These are phyloP conservation scores for Colletotrichum costaricense DNA, from an alignment of 2,329 filamentous ascomycete genomes.

Conservation along the genomic window DNA sequence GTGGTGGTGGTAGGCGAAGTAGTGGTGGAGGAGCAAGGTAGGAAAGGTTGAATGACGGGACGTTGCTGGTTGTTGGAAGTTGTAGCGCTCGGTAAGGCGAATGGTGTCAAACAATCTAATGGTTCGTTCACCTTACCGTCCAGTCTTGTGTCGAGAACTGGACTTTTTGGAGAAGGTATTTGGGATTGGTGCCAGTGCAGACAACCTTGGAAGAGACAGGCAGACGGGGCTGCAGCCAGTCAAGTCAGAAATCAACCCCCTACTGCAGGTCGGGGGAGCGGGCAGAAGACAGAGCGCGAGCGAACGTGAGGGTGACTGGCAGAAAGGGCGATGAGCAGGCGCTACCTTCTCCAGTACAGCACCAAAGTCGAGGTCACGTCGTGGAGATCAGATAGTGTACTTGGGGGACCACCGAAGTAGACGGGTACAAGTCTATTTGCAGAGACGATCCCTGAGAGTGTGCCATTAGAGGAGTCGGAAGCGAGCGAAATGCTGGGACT, in stretches of 20 bases:
- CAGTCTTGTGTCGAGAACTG: conserved; percentile 9
- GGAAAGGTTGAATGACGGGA: no score
- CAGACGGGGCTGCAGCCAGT: neutral
- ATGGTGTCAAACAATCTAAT: neutral
- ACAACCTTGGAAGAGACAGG: neutral
- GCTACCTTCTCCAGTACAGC: conserved; percentile 7
- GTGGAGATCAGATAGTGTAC: conserved; percentile 31
- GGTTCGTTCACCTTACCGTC: neutral
- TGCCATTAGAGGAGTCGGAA: neutral
- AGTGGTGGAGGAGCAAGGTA: neutral
- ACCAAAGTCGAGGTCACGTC: conserved; percentile 23
- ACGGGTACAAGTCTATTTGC: conserved; percentile 13
- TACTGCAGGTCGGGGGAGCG: conserved; percentile 26
- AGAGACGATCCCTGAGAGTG: conserved; percentile 11
- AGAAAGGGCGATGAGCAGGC: conserved; percentile 23
- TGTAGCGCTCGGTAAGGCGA: conserved; percentile 12
- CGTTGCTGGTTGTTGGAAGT: neutral
- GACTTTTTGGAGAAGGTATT: conserved; percentile 1
- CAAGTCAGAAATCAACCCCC: conserved; percentile 11
- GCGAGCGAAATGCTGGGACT: conserved; percentile 10
- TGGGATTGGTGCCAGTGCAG: conserved; percentile 7
- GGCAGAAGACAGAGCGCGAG: conserved; percentile 22
- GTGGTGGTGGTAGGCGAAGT: conserved; percentile 2
- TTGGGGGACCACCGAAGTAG: conserved; percentile 5
- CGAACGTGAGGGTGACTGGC: neutral